These are phyloP conservation scores for Rhodamnia argentea DNA, from an alignment of 345 rosid genomes.

Conservation along the genomic window DNA sequence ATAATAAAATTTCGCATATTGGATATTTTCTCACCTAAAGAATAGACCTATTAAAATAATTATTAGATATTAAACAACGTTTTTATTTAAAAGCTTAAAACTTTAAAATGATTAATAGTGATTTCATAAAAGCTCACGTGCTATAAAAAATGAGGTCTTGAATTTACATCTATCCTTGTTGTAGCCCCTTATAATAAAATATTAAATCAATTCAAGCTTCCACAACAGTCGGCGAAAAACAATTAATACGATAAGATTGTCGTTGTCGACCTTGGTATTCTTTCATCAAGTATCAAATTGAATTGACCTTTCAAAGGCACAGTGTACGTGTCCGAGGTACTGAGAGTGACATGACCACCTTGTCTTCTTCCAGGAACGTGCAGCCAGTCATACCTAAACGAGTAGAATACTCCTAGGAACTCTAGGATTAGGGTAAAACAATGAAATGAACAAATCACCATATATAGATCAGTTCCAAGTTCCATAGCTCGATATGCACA, in stretches of 20 bases:
- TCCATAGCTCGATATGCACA: background rate
- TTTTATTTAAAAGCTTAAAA: background rate
- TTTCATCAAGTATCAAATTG: background rate
- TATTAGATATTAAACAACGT: background rate
- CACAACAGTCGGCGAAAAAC: background rate
- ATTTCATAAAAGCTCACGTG: background rate
- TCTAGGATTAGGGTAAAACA: background rate
- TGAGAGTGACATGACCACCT: too few species aligned
- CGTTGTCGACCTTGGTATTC: background rate
- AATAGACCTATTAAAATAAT: background rate
- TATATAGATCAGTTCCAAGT: background rate
- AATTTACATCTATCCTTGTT: background rate
- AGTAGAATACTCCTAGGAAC: background rate
- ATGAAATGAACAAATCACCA: background rate
- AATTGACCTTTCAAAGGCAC: background rate
- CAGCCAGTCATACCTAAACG: background rate
- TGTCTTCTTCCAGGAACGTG: background rate
- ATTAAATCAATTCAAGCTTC: background rate
- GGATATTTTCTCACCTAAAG: background rate
- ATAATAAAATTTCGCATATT: background rate
- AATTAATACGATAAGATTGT: background rate
- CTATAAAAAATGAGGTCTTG: fast-evolving
- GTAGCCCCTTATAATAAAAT: background rate
- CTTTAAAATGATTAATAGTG: fast-evolving
- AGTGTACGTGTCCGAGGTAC: background rate